A percentile compares a stretch with the other conserved stretches of the same genome.
Conservation (phyloP, 2,329 filamentous ascomycete species). For the Colletotrichum echinochloae region DNA sequence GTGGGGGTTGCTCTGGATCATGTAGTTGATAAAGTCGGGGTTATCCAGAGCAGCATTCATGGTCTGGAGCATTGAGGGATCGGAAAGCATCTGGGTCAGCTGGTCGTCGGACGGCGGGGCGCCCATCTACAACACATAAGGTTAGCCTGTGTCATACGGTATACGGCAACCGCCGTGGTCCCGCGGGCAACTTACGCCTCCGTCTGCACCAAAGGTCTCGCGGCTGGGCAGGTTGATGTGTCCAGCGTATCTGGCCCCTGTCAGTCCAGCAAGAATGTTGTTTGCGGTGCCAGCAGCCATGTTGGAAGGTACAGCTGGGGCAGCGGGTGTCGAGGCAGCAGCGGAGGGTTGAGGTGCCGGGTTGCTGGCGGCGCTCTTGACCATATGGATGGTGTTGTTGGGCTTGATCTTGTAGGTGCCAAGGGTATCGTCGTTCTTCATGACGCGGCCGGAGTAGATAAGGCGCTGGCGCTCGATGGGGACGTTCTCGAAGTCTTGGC, state of each 20-base stretch:
- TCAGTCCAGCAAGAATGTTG: constrained; percentile 90
- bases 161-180: neutral
- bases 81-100: constrained; percentile 85
- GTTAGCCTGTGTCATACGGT: constrained; percentile 42
- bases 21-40: constrained; percentile 92
- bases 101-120: constrained; percentile 84
- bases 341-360: constrained; percentile 58
- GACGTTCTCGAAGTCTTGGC: constrained; percentile 85
- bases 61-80: constrained; percentile 86
- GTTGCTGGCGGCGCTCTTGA: constrained; percentile 96
- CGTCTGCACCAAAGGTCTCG: constrained; percentile 92
- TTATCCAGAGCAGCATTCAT: constrained; percentile 98
- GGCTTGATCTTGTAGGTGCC: constrained; percentile 93
- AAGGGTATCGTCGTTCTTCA: constrained; percentile 93
- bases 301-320: constrained; percentile 76
- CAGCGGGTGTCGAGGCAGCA: constrained; percentile 58
- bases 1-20: constrained; percentile 92
- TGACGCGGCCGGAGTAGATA: constrained; percentile 96
- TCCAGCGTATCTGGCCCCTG: constrained; percentile 92
- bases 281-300: constrained; percentile 87
- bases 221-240: constrained; percentile 89
- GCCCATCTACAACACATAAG: constrained; percentile 76
- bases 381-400: constrained; percentile 94
- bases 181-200: constrained; percentile 77
- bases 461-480: constrained; percentile 90